Conservation (phyloP, 139 green algal genomes). For the Closterium sp. region DNA sequence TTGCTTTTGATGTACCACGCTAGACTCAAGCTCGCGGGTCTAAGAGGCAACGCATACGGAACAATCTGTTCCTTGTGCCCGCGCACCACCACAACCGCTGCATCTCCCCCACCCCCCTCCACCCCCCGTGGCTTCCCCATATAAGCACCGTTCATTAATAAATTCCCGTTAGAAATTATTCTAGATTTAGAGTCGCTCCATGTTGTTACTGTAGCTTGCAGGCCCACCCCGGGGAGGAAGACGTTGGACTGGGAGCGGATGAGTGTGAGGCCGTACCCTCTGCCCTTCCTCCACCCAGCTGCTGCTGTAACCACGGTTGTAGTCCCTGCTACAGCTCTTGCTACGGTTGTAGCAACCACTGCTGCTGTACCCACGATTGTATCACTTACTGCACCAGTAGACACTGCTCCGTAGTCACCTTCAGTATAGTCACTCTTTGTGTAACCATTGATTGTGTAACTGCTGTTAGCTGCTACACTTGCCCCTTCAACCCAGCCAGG, state of each 20-base stretch:
- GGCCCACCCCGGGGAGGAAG: not conserved
- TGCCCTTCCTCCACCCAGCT: not conserved
- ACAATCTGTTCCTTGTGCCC: not conserved
- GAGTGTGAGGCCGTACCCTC: not conserved
- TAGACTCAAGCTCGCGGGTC: not conserved
- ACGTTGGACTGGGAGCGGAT: not conserved
- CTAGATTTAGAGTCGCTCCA: not conserved
- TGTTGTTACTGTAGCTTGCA: not conserved
- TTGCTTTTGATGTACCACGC: not conserved
- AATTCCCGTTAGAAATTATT: not conserved
- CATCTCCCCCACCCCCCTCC: not conserved
- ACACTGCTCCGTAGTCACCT: not conserved
- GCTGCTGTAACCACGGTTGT: not conserved
- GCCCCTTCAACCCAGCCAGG: not conserved
- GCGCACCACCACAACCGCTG: not conserved
- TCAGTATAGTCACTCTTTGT: not conserved
- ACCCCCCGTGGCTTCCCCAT: not conserved
- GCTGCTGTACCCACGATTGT: not conserved
- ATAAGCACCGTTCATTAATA: not conserved
- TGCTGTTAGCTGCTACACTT: not conserved
- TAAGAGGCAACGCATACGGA: not conserved
- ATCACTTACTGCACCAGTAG: not conserved
- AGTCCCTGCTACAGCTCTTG: not conserved
- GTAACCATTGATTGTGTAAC: not conserved
- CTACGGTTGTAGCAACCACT: not conserved